Conservation (phyloP, 768 basidiomycete genomes). For the Tricholoma flavovirens region DNA sequence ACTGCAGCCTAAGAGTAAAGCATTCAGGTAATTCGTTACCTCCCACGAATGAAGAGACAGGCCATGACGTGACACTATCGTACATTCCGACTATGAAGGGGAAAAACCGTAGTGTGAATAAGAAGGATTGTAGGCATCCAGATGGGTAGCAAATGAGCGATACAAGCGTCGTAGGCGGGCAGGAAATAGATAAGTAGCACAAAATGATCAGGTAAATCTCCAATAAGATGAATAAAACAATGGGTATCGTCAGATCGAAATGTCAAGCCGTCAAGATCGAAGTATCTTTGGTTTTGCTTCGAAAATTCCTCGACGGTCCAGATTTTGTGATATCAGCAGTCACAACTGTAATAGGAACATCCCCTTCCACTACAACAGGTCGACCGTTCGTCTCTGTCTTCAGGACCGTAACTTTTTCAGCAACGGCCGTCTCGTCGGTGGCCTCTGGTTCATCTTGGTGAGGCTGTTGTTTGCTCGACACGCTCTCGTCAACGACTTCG, state of each 20-base stretch:
- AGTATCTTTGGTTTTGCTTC: conserved; percentile 1
- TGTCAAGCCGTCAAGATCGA: background rate
- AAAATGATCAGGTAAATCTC: background rate
- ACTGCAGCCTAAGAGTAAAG: no score
- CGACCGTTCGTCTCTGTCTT: background rate
- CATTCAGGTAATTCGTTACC: no score
- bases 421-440: background rate
- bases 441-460: background rate
- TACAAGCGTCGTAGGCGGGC: conserved; percentile 1
- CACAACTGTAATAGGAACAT: background rate
- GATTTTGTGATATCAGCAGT: background rate
- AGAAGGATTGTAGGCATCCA: background rate
- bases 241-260: background rate
- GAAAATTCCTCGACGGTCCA: background rate
- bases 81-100: no score
- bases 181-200: background rate
- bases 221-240: conserved; percentile 1
- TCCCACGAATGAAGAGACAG: no score
- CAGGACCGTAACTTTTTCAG: background rate
- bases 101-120: background rate
- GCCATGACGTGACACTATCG: no score
- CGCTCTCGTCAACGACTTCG: conserved; percentile 6
- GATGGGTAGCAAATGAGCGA: background rate
- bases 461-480: conserved; percentile 1
- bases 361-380: background rate